These are phyloP conservation scores for Penicillium brevicompactum DNA, from an alignment of 2,329 filamentous ascomycete genomes.

Conservation along the genomic window DNA sequence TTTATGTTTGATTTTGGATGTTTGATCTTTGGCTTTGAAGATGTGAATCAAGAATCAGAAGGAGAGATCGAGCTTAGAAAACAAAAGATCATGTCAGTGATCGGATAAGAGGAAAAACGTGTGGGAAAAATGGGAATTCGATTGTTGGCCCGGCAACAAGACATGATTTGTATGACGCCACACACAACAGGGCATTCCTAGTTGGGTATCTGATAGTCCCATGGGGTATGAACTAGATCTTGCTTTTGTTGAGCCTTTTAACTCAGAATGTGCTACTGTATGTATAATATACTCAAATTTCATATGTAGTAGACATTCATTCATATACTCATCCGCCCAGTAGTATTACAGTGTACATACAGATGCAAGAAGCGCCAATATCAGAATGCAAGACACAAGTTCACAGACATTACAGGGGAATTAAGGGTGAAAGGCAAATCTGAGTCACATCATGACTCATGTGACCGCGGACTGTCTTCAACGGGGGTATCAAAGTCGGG, in stretches of 20 bases:
- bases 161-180: slow-evolving; percentile 2
- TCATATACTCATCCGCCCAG: slow-evolving; percentile 2
- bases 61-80: not conserved
- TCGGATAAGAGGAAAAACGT: slow-evolving; percentile 30
- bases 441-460: not conserved
- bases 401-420: not conserved
- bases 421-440: not conserved
- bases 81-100: slow-evolving; percentile 11
- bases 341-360: slow-evolving; percentile 9
- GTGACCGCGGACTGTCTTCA: slow-evolving; percentile 3
- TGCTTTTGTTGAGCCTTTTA: not conserved
- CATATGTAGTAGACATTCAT: not conserved
- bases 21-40: not conserved
- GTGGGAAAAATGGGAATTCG: slow-evolving; percentile 29
- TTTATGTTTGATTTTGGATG: not conserved
- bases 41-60: not conserved
- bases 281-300: not conserved
- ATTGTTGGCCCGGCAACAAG: slow-evolving; percentile 46
- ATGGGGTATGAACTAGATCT: too few relatives aligned
- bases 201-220: too few relatives aligned
- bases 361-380: slow-evolving; percentile 9
- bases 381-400: slow-evolving; percentile 12
- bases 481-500: slow-evolving; percentile 2
- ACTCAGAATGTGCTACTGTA: not conserved
- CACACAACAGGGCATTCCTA: slow-evolving; percentile 4